Base-by-base conservation (phyloP, 768 basidiomycete species). In the Hericium erinaceus region DNA sequence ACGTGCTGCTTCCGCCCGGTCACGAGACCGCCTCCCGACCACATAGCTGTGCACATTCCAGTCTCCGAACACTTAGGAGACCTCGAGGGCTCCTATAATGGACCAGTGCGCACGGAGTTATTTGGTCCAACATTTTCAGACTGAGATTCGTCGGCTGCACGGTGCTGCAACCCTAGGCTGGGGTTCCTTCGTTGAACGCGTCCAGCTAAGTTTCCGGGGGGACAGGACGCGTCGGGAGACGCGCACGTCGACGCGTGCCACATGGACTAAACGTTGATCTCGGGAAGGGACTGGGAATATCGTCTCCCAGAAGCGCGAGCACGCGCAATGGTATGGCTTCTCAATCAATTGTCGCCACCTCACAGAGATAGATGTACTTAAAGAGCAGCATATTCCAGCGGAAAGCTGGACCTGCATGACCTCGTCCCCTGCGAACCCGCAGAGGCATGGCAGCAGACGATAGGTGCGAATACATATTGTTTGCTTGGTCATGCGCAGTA, bases 1-100 rank as follows among this genome's bases (percentile, higher is more conserved):
- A 39, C 60, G 59, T 58, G 58, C 58, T 40, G n/a, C 37, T 50
- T 39, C 38, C 48, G 46, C 55, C 15, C 44, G 11, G 33, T 56
- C 28, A 41, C 55, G 28, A 33, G 49, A 26, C 28, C 26, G 20
- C 2, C 44, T 46, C 6, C 8, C 33, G 7, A 7, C 8, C 33
- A 46, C 13, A 46, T 11, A 16, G 44, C 44, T 20, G 16, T 16
- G 33, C 33, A 8, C 33, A 2, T 33, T 33, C 33, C 33, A 33
- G 33, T 33, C 33, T 33, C 33, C 33, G 33, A 5, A 33, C 33
- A 33, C 33, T 1, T 33, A 33, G 33, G 33, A 33, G 33, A 33
- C 33, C 33, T 33, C 0, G 7, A 7, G 33, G 33, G 33, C 33
- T 33, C 33, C 33, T 33, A 33, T 33, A 8, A 8, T 33, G 2